Base-by-base conservation (phyloP, 305 asterid genomes). In the Fraxinus sp. region DNA sequence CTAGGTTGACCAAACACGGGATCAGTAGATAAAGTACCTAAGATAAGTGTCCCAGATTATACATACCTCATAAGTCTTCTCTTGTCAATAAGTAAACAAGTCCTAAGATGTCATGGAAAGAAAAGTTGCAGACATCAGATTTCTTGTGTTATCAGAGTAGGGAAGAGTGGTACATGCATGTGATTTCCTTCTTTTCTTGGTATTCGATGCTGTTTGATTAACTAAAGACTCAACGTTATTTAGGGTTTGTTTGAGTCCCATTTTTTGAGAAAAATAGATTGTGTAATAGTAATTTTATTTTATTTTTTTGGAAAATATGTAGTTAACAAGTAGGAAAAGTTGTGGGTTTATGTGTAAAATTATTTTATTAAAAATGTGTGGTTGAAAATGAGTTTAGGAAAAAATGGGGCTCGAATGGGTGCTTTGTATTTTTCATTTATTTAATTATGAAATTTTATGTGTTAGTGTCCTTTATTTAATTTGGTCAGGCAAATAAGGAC, bases 41-140 rank as follows among this genome's bases (percentile, higher is more conserved):
- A 28, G 74, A 81, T 32, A 80, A 41, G 76, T 24, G 35, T 11
- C 36, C 37, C 35, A 68, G 76, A 77, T 16, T 80, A 46, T 46
- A 46, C 55, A 22, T 77, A 71, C 75, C 71, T 66, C 44, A 46
- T 73, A 44, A 80, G 80, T 76, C 70, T 83, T 83, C 78, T 83
- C 66, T 32, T 81, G 82, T 76, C 78, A 36, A 70, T 70, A 78
- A 78, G 83, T 59, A 81, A 85, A 81, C 74, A 85, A 78, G 32
- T 62, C 76, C 76, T 24, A 71, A 22, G 59, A 73, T 8, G 32
- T 78, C 36, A 80, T 70, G 41, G 41, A 78, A 59, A 81, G 80
- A 71, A 59, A 78, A 80, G 76, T 70, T 32, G 20, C 44, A 70
- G 24, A 30, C 22, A 70, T 70, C 24, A 66, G 22, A 55, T 44